A percentile compares a stretch with the other conserved stretches of the same genome.
phyloP scores from a whole-genome alignment of 805 yeast species.

The Jamesozyma jinghongensis region DNA sequence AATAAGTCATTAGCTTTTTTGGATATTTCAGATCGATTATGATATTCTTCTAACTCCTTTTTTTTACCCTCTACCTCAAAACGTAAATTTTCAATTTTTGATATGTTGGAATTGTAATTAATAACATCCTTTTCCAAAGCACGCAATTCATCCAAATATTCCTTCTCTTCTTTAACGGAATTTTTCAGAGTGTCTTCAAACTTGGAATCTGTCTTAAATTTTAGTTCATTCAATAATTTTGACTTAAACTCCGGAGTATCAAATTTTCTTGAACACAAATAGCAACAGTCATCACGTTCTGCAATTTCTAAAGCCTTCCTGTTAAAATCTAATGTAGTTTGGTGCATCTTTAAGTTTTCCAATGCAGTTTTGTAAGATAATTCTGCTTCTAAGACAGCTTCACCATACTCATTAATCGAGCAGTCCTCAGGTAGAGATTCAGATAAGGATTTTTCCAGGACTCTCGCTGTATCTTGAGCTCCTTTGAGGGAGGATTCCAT shows the following conservation, averaged over 20 bases:
- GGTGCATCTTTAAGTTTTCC: conserved; percentile 58
- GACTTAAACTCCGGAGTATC: conserved; percentile 29
- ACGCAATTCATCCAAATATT: conserved; percentile 20
- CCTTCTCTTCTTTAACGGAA: conserved; percentile 29
- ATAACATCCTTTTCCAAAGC: conserved; percentile 19
- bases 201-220: conserved; percentile 26
- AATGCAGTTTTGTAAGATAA: conserved; percentile 50
- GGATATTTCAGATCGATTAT: conserved; percentile 18
- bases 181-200: conserved; percentile 29
- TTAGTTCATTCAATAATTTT: conserved; percentile 24
- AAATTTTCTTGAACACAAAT: conserved; percentile 64
- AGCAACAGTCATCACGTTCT: conserved; percentile 47
- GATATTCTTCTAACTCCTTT: conserved; percentile 9
- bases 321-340: conserved; percentile 63
- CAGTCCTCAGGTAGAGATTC: conserved; percentile 33
- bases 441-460: conserved; percentile 16
- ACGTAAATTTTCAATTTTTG: not conserved
- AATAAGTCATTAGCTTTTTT: conserved; percentile 22
- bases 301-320: conserved; percentile 60
- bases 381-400: conserved; percentile 46
- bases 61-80: conserved; percentile 5
- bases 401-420: conserved; percentile 42
- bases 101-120: conserved; percentile 5
- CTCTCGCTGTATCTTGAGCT: conserved; percentile 6
- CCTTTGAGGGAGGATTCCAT: conserved; percentile 9